Evolutionary conservation across 1,284 basidiomycete species (phyloP).

Genomic region (Prillingera fragicola): DNA sequence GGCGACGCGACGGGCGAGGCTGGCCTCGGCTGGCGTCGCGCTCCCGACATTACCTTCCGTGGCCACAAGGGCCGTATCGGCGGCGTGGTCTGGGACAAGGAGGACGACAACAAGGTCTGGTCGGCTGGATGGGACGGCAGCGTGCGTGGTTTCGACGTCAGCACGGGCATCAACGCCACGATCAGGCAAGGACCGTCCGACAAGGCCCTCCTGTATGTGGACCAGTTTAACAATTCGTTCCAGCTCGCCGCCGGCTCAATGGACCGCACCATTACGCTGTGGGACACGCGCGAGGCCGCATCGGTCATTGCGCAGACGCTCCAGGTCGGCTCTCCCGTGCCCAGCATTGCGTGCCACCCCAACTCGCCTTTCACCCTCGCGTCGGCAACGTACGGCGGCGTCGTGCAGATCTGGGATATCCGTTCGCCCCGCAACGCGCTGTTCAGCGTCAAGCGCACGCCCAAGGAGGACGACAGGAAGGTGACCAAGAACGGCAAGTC

Average conservation of each 20-base stretch:
- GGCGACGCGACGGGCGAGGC: constrained; percentile 34
- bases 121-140: constrained; percentile 51
- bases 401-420: constrained; percentile 80
- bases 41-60: constrained; percentile 38
- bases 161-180: constrained; percentile 42
- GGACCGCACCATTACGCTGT: constrained; percentile 52
- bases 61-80: constrained; percentile 46
- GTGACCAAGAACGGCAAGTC: constrained; percentile 55
- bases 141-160: constrained; percentile 51
- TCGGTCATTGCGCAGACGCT: constrained; percentile 55
- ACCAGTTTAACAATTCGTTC: constrained; percentile 46
- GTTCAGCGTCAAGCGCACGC: constrained; percentile 49
- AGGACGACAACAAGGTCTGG: constrained; percentile 35
- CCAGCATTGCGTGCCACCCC: constrained; percentile 59
- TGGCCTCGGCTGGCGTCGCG: constrained; percentile 40
- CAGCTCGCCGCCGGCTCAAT: constrained; percentile 51
- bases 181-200: constrained; percentile 49
- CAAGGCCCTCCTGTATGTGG: constrained; percentile 49
- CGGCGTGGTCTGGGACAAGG: constrained; percentile 40
- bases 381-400: constrained; percentile 76
- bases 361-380: constrained; percentile 64
- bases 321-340: constrained; percentile 60
- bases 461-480: constrained; percentile 29
- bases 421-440: constrained; percentile 56
- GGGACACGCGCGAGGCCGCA: constrained; percentile 51